These are phyloP conservation scores for Akanthomyces uredinophilus DNA, from an alignment of 2,329 filamentous ascomycete species.

Conservation along the genomic window DNA sequence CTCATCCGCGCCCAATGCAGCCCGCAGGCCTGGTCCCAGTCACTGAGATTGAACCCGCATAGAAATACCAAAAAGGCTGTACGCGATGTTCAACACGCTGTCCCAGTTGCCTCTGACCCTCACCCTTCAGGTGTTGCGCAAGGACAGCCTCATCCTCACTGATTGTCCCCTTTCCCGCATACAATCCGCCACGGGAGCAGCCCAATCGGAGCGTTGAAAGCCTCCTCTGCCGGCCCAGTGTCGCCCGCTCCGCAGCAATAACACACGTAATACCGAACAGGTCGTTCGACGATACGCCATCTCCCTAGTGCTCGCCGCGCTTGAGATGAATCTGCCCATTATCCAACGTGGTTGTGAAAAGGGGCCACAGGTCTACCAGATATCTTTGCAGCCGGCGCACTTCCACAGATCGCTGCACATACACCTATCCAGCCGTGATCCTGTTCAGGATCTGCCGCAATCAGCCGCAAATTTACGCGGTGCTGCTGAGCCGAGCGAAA, in stretches of 20 bases:
- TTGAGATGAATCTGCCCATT: constrained; percentile 39
- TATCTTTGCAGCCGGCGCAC: constrained; percentile 38
- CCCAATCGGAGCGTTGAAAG: constrained; percentile 4
- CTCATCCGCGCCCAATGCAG: constrained; percentile 28
- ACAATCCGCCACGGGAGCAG: constrained; percentile 38
- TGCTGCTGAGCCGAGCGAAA: constrained; percentile 31
- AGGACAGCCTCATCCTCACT: constrained; percentile 35
- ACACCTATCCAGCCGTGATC: constrained; percentile 33
- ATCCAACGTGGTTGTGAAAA: constrained; percentile 19
- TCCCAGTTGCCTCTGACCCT: constrained; percentile 32
- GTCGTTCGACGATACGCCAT: neutral
- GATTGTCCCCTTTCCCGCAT: constrained; percentile 29
- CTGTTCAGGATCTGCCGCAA: constrained; percentile 32
- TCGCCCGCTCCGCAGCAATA: constrained; percentile 9
- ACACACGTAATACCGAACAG: neutral
- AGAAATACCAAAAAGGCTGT: constrained; percentile 37
- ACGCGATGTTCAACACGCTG: constrained; percentile 30
- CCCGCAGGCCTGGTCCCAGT: constrained; percentile 37
- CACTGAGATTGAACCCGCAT: constrained; percentile 35
- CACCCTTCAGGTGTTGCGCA: constrained; percentile 27
- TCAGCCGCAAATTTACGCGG: constrained; percentile 25
- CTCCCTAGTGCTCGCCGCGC: constrained; percentile 30
- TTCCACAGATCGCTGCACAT: constrained; percentile 28
- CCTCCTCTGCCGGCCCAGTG: neutral
- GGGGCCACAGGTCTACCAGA: constrained; percentile 34